Base-by-base conservation (phyloP, 495 filamentous ascomycete species). In the Thermochaetoides thermophila region DNA sequence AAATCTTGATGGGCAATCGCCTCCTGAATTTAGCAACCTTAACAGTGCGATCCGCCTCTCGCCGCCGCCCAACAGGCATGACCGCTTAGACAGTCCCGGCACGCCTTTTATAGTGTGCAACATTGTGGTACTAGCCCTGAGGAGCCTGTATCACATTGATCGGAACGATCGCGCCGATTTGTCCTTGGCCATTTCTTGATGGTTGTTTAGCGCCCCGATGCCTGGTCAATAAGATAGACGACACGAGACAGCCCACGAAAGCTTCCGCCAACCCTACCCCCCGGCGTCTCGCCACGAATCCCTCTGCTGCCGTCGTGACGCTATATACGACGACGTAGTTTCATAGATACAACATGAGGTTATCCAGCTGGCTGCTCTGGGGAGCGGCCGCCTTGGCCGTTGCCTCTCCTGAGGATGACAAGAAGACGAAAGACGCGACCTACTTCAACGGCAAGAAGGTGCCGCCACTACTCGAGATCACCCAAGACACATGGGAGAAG, bases 371-470 rank as follows among this genome's bases (percentile, higher is more conserved):
- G 29, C 40, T 67, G 39, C 37, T 64, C 20, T 34, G 63, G 34
- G 49, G 59, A 47, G 54, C 57, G 20, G 61, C 56, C 30, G 46
- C 46, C 17, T 39, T 59, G 24, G 38, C 44, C 17, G 59, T 49
- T 38, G 41, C 51, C 17, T 22, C 39, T 15, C 38, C 50, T 27
- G 50, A 45, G 27, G 50, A 58, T 4, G 57, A 57, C 12, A 50
- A 53, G 26, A 35, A 37, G 21, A 38, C 50, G 13, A 38, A 33
- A 12, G 49, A 61, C 42, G 53, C 54, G 27, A 85, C 82, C 12
- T 65, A 68, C 15, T 94, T 93, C 64, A 89, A 95, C 60, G 78
- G 69, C 30, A 61, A 82, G 23, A 64, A 69, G 39, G 83, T 93
- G 9, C 84, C 85, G 15, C 76, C 78, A 17, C 56, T 85, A 50